These are phyloP conservation scores for Fistulina hepatica DNA, from an alignment of 1,284 basidiomycete genomes.

Conservation along the genomic window DNA sequence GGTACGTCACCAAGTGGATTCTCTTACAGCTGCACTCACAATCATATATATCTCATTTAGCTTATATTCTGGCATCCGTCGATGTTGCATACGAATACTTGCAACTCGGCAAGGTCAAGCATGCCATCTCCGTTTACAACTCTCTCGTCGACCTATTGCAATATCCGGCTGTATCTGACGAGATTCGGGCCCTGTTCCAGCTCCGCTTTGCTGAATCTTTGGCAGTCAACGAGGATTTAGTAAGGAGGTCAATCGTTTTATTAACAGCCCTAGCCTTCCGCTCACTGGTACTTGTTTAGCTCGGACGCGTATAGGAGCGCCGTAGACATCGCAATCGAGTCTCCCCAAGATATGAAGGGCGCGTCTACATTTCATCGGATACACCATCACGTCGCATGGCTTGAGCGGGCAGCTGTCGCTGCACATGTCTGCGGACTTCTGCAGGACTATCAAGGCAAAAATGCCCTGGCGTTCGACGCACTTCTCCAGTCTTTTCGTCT, in stretches of 20 bases:
- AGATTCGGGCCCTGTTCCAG: slow-evolving; percentile 43
- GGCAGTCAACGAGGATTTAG: slow-evolving; percentile 48
- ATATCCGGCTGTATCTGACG: slow-evolving; percentile 33
- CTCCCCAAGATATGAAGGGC: slow-evolving; percentile 37
- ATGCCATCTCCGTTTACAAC: slow-evolving; percentile 54
- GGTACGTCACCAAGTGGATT: slow-evolving; percentile 27
- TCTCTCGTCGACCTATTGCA: slow-evolving; percentile 40
- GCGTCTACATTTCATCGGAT: slow-evolving; percentile 45
- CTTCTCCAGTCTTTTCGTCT: slow-evolving; percentile 67
- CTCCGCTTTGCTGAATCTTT: slow-evolving; percentile 60
- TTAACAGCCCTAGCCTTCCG: slow-evolving; percentile 2
- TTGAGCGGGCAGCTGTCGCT: slow-evolving; percentile 67
- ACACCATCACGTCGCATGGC: slow-evolving; percentile 39
- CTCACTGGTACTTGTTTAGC: slow-evolving; percentile 26
- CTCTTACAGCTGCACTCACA: neutral
- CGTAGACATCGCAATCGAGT: slow-evolving; percentile 30
- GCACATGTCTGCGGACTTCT: slow-evolving; percentile 57
- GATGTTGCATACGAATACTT: slow-evolving; percentile 71
- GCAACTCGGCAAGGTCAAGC: slow-evolving; percentile 60
- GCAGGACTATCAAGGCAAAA: slow-evolving; percentile 55
- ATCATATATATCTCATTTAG: slow-evolving; percentile 26
- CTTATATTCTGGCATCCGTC: slow-evolving; percentile 52
- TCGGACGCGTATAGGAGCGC: slow-evolving; percentile 49
- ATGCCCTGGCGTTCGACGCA: slow-evolving; percentile 45
- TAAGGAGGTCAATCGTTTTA: slow-evolving; percentile 41